Base-by-base conservation (phyloP, 768 basidiomycete genomes). In the Podaxis pistillaris region DNA sequence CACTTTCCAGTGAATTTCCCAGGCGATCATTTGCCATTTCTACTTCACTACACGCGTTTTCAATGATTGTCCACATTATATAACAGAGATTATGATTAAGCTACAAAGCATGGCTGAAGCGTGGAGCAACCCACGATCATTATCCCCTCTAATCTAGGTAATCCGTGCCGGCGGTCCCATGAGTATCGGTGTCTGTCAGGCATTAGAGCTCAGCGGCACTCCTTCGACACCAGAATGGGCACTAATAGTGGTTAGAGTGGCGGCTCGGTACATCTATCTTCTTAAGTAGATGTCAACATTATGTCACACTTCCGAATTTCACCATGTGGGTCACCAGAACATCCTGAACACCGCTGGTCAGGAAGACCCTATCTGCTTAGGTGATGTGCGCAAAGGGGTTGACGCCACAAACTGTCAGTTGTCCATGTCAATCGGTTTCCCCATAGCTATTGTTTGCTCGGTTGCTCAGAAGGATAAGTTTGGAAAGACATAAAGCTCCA, bases 361-460 rank as follows among this genome's bases (percentile, higher is more conserved):
- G 17, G 53, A 1, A 55, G 22, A 33, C 28, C 52, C 41, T 44
- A 33, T n/a, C 17, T 46, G n/a, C n/a, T 53, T 44, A 54, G 40
- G 60, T 37, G 30, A 61, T 28, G 38, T 15, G 30, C 22, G 30
- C 24, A 55, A 61, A 41, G 60, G 41, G 60, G 54, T 33, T 62
- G n/a, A 24, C 60, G 60, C 60, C 60, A 62, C 60, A 54, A 62
- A 33, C 50, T 55, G 60, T 62, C 60, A 62, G 49, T 56, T 62
- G 60, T 55, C 60, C 22, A 46, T 62, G 60, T 46, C 60, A 61
- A 30, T 11, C 53, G 33, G 30, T 62, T 47, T 62, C 52, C 37
- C 53, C 58, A n/a, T 46, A 36, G 17, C 24, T 30, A 47, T n/a
- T 51, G 9, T 19, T 50, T 50, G 49, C 30, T 6, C 4, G 19